A percentile compares a stretch with the other conserved stretches of the same genome.
Evolutionary conservation across 192 early-diverging fungal genomes (phyloP).

Genomic region (Diversispora eburnea): DNA sequence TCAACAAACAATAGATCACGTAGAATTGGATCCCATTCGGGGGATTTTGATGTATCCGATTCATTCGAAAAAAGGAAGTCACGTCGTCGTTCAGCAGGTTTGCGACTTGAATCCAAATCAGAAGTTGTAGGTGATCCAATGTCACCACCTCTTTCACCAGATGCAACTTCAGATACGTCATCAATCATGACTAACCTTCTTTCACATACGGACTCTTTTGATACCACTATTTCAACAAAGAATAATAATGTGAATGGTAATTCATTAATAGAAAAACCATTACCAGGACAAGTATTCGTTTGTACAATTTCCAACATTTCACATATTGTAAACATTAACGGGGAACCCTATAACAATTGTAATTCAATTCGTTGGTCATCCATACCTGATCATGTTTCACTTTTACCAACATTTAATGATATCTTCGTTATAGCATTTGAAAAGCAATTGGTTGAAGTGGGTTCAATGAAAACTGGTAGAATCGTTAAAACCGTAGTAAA

Average conservation of each 20-base stretch:
- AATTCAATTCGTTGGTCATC: constrained; percentile 4
- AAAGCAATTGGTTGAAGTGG: not conserved
- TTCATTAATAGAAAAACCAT: constrained; percentile 9
- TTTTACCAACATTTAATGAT: constrained; percentile 11
- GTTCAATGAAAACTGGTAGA: constrained; percentile 8
- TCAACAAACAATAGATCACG: not conserved
- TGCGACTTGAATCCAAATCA: not conserved
- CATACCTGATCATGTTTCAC: not conserved
- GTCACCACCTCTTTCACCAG: constrained; percentile 1
- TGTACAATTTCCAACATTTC: not conserved
- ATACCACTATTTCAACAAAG: not conserved
- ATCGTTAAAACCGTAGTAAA: not conserved
- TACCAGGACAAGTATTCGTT: not conserved
- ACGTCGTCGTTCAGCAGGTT: no score
- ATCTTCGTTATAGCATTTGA: not conserved
- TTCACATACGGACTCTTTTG: not conserved
- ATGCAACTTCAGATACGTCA: no score
- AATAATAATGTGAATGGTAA: not conserved
- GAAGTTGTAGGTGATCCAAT: not conserved
- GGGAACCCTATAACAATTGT: not conserved
- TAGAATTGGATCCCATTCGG: no score
- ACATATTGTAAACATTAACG: not conserved
- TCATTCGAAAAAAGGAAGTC: not conserved
- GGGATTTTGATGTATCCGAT: not conserved
- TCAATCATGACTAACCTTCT: not conserved